phyloP scores from a whole-genome alignment of 106 monocot genomes.

The Cymbidium sinense region DNA sequence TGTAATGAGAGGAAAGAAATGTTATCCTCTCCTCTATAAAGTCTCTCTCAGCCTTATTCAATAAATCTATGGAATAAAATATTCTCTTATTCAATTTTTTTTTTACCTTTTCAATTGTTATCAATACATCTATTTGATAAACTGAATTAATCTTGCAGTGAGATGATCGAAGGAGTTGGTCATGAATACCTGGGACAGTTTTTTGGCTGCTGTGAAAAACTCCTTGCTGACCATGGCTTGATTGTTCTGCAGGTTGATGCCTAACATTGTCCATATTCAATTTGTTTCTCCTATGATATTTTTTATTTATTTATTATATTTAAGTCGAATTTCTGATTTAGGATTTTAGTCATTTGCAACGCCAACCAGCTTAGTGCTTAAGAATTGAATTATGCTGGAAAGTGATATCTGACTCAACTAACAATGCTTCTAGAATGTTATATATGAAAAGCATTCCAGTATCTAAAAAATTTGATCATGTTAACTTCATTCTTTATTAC shows the following conservation, averaged over 20 bases:
- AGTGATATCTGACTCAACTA: background rate
- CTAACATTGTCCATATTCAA: background rate
- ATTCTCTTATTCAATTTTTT: too few species aligned
- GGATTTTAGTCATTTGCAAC: background rate
- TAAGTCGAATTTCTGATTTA: background rate
- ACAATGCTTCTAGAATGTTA: background rate
- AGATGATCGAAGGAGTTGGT: constrained; percentile 94
- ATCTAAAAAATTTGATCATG: too few species aligned
- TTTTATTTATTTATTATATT: background rate
- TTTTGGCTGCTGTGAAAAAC: constrained; percentile 79
- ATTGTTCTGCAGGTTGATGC: constrained; percentile 78
- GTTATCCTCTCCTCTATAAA: too few species aligned
- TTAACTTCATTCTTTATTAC: too few species aligned
- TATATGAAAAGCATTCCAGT: background rate
- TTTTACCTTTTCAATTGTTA: background rate
- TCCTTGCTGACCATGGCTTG: constrained; percentile 76
- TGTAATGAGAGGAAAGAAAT: too few species aligned
- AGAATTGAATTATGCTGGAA: background rate
- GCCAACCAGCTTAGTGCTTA: background rate
- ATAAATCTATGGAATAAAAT: too few species aligned
- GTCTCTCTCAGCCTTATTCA: too few species aligned
- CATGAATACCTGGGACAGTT: constrained; percentile 97
- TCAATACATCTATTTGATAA: background rate
- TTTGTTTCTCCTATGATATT: background rate
- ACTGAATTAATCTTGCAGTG: constrained; percentile 39